Base-by-base conservation (phyloP, 2,329 filamentous ascomycete genomes). In the Verruconis gallopava region DNA sequence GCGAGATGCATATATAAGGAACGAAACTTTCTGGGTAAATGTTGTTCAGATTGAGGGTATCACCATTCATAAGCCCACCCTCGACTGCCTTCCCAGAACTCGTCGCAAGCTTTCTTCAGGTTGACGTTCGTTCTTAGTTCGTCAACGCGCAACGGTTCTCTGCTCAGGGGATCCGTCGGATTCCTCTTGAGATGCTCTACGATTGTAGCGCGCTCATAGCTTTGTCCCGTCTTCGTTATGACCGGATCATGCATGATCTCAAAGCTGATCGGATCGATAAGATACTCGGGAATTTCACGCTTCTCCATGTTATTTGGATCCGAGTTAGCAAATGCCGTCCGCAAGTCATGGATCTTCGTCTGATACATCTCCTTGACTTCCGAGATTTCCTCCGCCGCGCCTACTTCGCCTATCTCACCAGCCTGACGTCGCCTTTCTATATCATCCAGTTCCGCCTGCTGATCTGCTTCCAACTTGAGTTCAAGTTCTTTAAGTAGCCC, bases 1-100 rank as follows among this genome's bases (percentile, higher is more conserved):
- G n/a, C n/a, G n/a, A n/a, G n/a, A n/a, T n/a, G n/a, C n/a, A n/a
- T n/a, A n/a, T n/a, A n/a, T n/a, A n/a, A n/a, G n/a, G n/a, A n/a
- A n/a, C n/a, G n/a, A n/a, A n/a, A n/a, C n/a, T n/a, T n/a, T n/a
- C n/a, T n/a, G n/a, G n/a, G n/a, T n/a, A n/a, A n/a, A n/a, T n/a
- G n/a, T n/a, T n/a, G n/a, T n/a, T n/a, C n/a, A n/a, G n/a, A n/a
- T n/a, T n/a, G n/a, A n/a, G n/a, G 25, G 25, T n/a, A 9, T 30
- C 25, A 93, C 81, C 83, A 96, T 57, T 95, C 88, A 30, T 83
- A 86, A 1, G 86, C 85, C 84, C 91, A 94, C 6, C 85, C 88
- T 18, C 48, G 53, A 53, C 94, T 95, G 50, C 83, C 68, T 20
- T 82, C 72, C 45, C 95, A 65, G 53, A 93, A 96, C 50, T 91